A percentile compares a stretch with the other conserved stretches of the same genome.
These are phyloP conservation scores for Williopsis jadinii DNA, from an alignment of 1,139 yeast species.

Conservation along the genomic window DNA sequence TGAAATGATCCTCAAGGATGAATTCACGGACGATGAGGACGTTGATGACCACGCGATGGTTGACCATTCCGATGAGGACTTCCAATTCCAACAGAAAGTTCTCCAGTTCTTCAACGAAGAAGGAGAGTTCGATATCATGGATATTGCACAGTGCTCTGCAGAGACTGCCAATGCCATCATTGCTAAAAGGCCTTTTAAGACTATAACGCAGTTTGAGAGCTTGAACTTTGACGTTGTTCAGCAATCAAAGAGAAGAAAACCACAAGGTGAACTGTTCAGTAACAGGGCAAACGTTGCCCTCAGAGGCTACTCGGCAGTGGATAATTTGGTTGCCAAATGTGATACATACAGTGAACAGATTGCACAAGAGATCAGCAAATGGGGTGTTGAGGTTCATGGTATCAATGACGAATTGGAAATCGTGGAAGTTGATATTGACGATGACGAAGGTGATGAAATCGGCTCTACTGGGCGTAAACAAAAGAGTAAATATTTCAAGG, in stretches of 20 bases:
- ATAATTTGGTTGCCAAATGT: constrained; percentile 79
- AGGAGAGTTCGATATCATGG: constrained; percentile 66
- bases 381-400: constrained; percentile 80
- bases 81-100: constrained; percentile 58
- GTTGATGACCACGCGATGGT: constrained; percentile 19
- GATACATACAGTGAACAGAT: constrained; percentile 69
- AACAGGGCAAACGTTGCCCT: constrained; percentile 65
- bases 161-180: constrained; percentile 60
- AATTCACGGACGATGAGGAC: constrained; percentile 20
- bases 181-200: constrained; percentile 56
- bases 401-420: constrained; percentile 51
- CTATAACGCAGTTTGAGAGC: constrained; percentile 51
- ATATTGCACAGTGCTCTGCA: constrained; percentile 66
- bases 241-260: constrained; percentile 31
- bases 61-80: constrained; percentile 7
- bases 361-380: constrained; percentile 62
- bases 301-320: constrained; percentile 90
- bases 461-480: constrained; percentile 15
- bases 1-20: constrained; percentile 19
- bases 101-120: constrained; percentile 76
- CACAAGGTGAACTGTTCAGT: constrained; percentile 68
- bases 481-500: constrained; percentile 44
- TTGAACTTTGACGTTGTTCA: constrained; percentile 38
- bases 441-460: constrained; percentile 29
- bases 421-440: constrained; percentile 38